These are phyloP conservation scores for Trichoderma sp. DNA, from an alignment of 2,329 filamentous ascomycete species.

Conservation along the genomic window DNA sequence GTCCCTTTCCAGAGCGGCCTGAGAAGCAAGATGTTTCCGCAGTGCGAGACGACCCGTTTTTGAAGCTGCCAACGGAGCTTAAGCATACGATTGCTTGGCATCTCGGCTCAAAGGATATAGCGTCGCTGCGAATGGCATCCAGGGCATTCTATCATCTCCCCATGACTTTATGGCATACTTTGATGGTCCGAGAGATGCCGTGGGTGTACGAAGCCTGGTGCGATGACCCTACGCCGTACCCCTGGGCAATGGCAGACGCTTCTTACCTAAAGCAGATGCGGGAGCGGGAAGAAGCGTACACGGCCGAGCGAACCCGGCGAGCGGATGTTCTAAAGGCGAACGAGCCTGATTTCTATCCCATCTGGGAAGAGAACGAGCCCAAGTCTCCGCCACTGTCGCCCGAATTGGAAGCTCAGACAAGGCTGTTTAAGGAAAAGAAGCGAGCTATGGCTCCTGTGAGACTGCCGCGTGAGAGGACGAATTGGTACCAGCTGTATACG, in stretches of 20 bases:
- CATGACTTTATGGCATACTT: conserved; percentile 4
- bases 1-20: background rate
- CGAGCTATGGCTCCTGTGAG: background rate
- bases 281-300: background rate
- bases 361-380: conserved; percentile 2
- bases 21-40: background rate
- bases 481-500: conserved; percentile 22
- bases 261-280: background rate
- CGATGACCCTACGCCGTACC: conserved; percentile 2
- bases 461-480: conserved; percentile 12
- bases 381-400: conserved; percentile 13
- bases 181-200: conserved; percentile 1
- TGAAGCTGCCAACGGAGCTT: conserved; percentile 1
- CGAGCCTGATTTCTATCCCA: background rate
- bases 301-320: background rate
- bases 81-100: conserved; percentile 12
- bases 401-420: background rate
- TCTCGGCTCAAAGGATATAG: conserved; percentile 13
- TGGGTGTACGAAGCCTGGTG: conserved; percentile 20
- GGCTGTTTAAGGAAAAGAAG: background rate
- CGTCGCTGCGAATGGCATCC: conserved; percentile 5
- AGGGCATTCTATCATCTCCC: conserved; percentile 13
- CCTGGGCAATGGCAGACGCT: conserved; percentile 8
- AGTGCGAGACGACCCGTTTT: background rate
- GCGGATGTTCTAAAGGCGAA: background rate